Base-by-base conservation (phyloP, 306 rosid species). In the Cicer yamashitae region DNA sequence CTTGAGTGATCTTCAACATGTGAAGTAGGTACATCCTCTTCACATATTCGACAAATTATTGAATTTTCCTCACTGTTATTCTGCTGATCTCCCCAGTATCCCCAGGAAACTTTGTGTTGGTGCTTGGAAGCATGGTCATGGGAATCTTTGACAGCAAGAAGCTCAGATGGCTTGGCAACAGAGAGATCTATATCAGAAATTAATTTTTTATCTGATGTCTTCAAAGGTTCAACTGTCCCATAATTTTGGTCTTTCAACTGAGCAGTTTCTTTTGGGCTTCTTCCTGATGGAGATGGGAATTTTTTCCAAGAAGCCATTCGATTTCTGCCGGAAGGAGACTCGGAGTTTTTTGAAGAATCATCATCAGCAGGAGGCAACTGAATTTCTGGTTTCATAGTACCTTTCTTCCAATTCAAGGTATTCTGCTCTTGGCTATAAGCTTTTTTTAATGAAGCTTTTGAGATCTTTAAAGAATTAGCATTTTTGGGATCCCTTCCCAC, bases 31-130 rank as follows among this genome's bases (percentile, higher is more conserved):
- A 94, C 97, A 53, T 94, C 92, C 76, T 94, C 99, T 91, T 94
- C 99, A 67, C 99, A 94, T 83, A 94, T 94, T 73, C 99, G 99
- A 84, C 99, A 94, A 65, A 94, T 94, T 74, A 94, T 94, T 69
- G 97, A 90, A 82, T 76, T 86, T 46, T 92, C 99, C 22, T 92
- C 97, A 73, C 81, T 78, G 73, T 51, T 73, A 78, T 81, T 76
- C 30, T 69, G 96, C 74, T 80, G 96, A 79, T 91, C 91, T 5
- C 93, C 96, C 98, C 99, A 92, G 70, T 86, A 86, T 34, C 97
- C 99, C 97, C 99, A 92, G 65, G 99, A 94, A 69, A 76, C 74
- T 76, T 85, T 92, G 73, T 90, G 96, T 37, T 88, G 96, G 82
- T 94, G 99, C 88, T 90, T 94, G 59, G 96, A 81, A 82, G 89